Evolutionary conservation across 2,329 filamentous ascomycete species (phyloP), one percentile per base, ranked within the genome.

Genomic region (Cladophialophora chaetospira): DNA sequence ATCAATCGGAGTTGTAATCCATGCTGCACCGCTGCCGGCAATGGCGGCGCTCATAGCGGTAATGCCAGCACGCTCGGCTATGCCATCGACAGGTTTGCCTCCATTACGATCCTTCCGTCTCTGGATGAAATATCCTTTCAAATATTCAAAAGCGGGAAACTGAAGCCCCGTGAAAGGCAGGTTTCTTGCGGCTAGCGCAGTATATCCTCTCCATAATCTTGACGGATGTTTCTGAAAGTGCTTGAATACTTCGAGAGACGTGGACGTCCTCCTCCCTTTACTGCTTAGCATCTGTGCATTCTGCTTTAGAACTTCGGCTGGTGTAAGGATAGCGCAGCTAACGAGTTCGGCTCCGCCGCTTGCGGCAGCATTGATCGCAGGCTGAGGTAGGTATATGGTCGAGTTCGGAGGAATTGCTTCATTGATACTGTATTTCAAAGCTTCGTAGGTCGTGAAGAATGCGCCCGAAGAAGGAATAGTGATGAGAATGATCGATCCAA

Each of bases 371-470:
- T 96, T 88, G 53, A 91, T 81, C 8, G 91, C 63, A 0, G 90
- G 85, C 48, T 83, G 78, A 1, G 89, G 88, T 0, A 91, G 69
- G 4, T 68, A 81, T 58, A 67, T 72, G 54, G 56, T 72, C 36
- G 57, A 68, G 58, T 50, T 65, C 0, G 77, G 75, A 2, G 82
- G 76, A 40, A 78, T 79, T 33, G 78, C 69, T 17, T 71, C 71
- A 13, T 79, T 77, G 1, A 95, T 78, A 2, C 82, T 71, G 2
- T 77, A 74, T 72, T 95, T 96, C 17, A 86, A 79, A 43, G 80
- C 84, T 74, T 96, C 91, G 71, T 96, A 96, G 1, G 89, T 92
- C 2, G 88, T 91, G 73, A 96, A 96, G 77, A 96, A 96, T 9
- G 90, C 80, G 58, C 90, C 91, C 49, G 91, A 89, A 54, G 88